Percentiles rank a stretch among this genome's conserved stretches.
These are phyloP conservation scores for Pachysolen tannophilus DNA, from an alignment of 805 yeast genomes.

Conservation along the genomic window DNA sequence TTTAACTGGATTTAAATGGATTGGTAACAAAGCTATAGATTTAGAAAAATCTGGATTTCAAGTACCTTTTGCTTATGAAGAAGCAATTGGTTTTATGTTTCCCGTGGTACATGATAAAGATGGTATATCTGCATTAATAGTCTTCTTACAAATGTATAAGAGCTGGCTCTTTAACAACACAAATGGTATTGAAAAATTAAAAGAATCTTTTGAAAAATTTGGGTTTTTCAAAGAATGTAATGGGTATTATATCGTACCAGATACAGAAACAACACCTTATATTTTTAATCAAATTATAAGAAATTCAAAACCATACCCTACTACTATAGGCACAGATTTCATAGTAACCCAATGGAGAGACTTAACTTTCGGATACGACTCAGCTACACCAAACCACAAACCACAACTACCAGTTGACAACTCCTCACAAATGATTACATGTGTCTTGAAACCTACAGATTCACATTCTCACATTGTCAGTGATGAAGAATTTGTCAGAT, in stretches of 20 bases:
- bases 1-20: conserved; percentile 95
- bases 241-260: conserved; percentile 71
- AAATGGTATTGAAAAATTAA: conserved; percentile 42
- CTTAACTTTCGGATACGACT: conserved; percentile 74
- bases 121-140: conserved; percentile 74
- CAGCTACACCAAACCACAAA: conserved; percentile 44
- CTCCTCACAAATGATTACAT: conserved; percentile 82
- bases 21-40: conserved; percentile 81
- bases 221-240: conserved; percentile 84
- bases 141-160: conserved; percentile 65
- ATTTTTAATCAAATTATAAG: conserved; percentile 44
- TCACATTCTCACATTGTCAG: conserved; percentile 11
- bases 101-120: conserved; percentile 82
- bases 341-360: conserved; percentile 69
- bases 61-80: conserved; percentile 92
- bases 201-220: conserved; percentile 50
- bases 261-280: conserved; percentile 37
- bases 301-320: conserved; percentile 29
- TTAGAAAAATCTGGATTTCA: conserved; percentile 51
- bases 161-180: conserved; percentile 34
- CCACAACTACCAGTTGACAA: conserved; percentile 70
- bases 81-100: conserved; percentile 95
- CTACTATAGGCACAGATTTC: conserved; percentile 48
- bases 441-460: conserved; percentile 26
- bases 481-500: conserved; percentile 38